Percentiles rank a stretch among this genome's conserved stretches.
Evolutionary conservation across 164 flowering plant genomes (phyloP).

Genomic region (Tinospora cordifolia): DNA sequence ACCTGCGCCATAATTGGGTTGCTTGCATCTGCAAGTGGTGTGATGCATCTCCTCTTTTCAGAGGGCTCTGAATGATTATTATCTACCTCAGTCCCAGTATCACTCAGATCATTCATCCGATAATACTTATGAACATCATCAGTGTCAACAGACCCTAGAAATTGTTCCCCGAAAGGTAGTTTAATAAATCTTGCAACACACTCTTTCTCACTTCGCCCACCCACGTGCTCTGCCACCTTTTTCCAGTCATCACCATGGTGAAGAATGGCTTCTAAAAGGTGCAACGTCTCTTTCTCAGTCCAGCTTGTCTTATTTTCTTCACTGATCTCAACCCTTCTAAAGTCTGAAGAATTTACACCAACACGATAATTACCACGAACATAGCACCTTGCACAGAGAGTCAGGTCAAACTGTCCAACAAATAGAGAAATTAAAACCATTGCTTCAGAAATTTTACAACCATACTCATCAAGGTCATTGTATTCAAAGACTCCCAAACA

Average conservation of each 20-base stretch:
- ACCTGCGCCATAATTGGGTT: conserved; percentile 99
- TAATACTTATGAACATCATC: conserved; percentile 29
- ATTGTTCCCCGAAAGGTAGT: conserved; percentile 87
- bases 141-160: conserved; percentile 34
- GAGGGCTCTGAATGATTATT: conserved; percentile 16
- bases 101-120: conserved; percentile 20
- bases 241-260: conserved; percentile 95
- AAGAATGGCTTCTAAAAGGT: conserved; percentile 75
- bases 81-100: conserved; percentile 23
- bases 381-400: conserved; percentile 89
- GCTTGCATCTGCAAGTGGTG: conserved; percentile 96
- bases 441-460: background rate
- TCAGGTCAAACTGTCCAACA: conserved; percentile 58
- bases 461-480: background rate
- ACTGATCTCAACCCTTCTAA: conserved; percentile 77
- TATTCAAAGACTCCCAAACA: background rate
- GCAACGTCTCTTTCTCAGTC: conserved; percentile 81
- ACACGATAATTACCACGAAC: conserved; percentile 69
- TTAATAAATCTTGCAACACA: conserved; percentile 75
- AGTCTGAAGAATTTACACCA: conserved; percentile 60
- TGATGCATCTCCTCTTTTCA: conserved; percentile 53
- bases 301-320: conserved; percentile 69
- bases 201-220: conserved; percentile 74
- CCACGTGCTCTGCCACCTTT: conserved; percentile 77
- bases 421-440: conserved; percentile 4